A percentile compares a stretch with the other conserved stretches of the same genome.
Evolutionary conservation across 805 yeast species (phyloP).

Genomic region (Ogataea polymorpha): DNA sequence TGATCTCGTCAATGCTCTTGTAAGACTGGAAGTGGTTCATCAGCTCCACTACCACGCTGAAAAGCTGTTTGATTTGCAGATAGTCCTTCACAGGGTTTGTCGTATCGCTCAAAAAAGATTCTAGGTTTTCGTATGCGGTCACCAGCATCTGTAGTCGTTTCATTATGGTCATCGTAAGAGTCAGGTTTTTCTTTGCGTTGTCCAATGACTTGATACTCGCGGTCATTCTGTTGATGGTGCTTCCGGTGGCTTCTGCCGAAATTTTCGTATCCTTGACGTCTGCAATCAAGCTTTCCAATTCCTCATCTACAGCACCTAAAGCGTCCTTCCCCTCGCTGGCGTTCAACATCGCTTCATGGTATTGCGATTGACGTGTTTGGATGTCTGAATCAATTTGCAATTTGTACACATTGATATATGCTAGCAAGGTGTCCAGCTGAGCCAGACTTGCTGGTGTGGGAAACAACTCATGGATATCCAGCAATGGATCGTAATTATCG

Average conservation of each 20-base stretch:
- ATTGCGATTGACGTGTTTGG: constrained; percentile 33
- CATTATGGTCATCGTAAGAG: constrained; percentile 78
- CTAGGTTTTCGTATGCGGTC: constrained; percentile 65
- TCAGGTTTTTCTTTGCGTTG: constrained; percentile 77
- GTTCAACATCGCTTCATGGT: constrained; percentile 26
- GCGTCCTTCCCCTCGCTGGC: constrained; percentile 20
- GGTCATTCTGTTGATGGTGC: constrained; percentile 66
- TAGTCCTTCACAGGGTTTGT: constrained; percentile 34
- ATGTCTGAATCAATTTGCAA: constrained; percentile 46
- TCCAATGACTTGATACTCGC: constrained; percentile 75
- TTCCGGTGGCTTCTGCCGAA: constrained; percentile 54
- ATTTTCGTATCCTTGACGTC: constrained; percentile 46
- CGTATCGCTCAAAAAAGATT: constrained; percentile 38
- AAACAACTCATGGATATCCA: constrained; percentile 51
- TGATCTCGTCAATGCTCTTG: constrained; percentile 79
- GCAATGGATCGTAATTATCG: constrained; percentile 48
- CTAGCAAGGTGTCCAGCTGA: constrained; percentile 48
- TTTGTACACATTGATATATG: constrained; percentile 51
- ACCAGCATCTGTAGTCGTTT: constrained; percentile 85
- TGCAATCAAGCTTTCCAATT: constrained; percentile 39
- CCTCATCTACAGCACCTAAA: constrained; percentile 28
- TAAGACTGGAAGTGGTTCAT: constrained; percentile 72
- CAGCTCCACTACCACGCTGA: constrained; percentile 72
- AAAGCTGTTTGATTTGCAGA: constrained; percentile 53
- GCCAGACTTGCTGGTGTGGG: constrained; percentile 47